phyloP scores from a whole-genome alignment of 2,329 filamentous ascomycete genomes.

The Thermomyces lanuginosus region DNA sequence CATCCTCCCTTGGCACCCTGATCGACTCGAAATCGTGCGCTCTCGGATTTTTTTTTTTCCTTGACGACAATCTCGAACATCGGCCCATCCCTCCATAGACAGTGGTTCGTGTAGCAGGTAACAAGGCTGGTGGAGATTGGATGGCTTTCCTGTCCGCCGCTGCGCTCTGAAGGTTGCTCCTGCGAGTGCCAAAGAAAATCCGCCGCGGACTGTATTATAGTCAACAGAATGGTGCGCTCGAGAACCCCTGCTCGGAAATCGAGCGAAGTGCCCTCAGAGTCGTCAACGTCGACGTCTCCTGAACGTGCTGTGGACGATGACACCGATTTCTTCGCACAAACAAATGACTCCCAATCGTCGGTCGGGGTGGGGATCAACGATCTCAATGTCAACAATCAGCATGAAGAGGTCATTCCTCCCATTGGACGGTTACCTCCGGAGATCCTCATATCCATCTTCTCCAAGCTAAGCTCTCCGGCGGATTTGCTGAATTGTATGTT shows the following conservation, averaged over 20 bases:
- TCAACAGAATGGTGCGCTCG: slow-evolving; percentile 20
- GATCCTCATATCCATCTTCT: slow-evolving; percentile 83
- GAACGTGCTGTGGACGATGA: slow-evolving; percentile 59
- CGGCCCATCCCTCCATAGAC: too few species aligned
- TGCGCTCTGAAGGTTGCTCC: too few species aligned
- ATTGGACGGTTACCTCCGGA: slow-evolving; percentile 80
- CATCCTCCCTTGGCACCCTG: too few species aligned
- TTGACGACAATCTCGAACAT: too few species aligned
- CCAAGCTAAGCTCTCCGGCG: slow-evolving; percentile 56
- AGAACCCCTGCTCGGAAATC: slow-evolving; percentile 20
- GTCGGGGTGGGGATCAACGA: slow-evolving; percentile 66
- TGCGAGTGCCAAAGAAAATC: too few species aligned
- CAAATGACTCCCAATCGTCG: slow-evolving; percentile 85
- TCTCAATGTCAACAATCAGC: slow-evolving; percentile 46
- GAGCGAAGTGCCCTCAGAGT: slow-evolving; percentile 27
- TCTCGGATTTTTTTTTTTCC: slow-evolving; percentile 1
- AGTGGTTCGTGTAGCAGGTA: too few species aligned
- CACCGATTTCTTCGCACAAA: slow-evolving; percentile 73
- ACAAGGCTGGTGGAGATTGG: too few species aligned
- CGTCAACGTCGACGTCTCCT: slow-evolving; percentile 30
- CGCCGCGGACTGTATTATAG: not conserved
- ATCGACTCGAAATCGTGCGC: too few species aligned
- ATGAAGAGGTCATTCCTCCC: slow-evolving; percentile 33
- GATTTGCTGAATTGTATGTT: slow-evolving; percentile 82
- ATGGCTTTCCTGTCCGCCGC: too few species aligned